Base-by-base conservation (phyloP, 192 early-diverging fungal genomes). In the Dispira simplex region DNA sequence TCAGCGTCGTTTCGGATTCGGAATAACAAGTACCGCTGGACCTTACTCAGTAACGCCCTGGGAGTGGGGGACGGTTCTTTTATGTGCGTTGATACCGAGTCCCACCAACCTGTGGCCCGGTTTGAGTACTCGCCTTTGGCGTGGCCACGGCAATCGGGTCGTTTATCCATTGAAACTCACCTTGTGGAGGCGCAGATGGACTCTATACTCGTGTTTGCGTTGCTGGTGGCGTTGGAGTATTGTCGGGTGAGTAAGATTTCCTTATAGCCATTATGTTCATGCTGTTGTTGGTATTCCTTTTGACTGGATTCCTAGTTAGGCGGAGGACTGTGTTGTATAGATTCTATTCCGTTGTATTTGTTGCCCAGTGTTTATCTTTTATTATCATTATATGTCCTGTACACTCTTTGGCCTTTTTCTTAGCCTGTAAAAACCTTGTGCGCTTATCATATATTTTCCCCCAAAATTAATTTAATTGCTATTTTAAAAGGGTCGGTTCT, bases 211-310 rank as follows among this genome's bases (percentile, higher is more conserved):
- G 59, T 44, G 5, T 62, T 62, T 46, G 21, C 59, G 3, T 21
- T 62, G 44, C 20, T 62, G 28, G 59, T 62, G n/a, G 59, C 59
- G 20, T 45, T 62, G 39, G 59, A 62, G 43, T 62, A 23, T n/a
- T 62, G 59, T 44, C 59, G 59, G 44, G 12, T n/a, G n/a, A 10
- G 43, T 25, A 20, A 43, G 3, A 20, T 62, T 25, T 44, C 59
- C 14, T 11, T 62, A 14, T 62, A 45, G 32, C 1, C 1, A 4
- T 6, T 6, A 39, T 39, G 32, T 39, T 39, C 32, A 39, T 39
- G 32, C 32, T 39, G 6, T 39, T 39, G 32, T 39, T 39, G 32
- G 3, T 39, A 39, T 39, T 39, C 32, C 32, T 39, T 39, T 39
- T 39, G 32, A 39, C 1, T 39, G 32, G 3, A 39, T 39, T 39